Percentiles rank a stretch among this genome's conserved stretches.
Conservation (phyloP, 306 rosid genomes). For the Argentina anserina region DNA sequence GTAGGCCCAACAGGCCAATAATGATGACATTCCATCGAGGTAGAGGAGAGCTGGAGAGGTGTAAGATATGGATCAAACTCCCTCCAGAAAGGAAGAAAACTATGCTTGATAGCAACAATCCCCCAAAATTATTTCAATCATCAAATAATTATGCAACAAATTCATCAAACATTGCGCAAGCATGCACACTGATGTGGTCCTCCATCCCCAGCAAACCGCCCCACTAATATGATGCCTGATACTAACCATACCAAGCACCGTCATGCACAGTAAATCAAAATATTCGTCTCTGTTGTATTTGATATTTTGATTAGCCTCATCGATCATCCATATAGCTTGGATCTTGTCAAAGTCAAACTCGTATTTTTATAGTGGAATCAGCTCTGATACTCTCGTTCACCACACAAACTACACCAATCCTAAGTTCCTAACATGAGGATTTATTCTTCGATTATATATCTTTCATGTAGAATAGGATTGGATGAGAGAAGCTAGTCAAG, state of each 20-base stretch:
- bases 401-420: too few species aligned
- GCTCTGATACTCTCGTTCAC: too few species aligned
- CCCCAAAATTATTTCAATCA: neutral
- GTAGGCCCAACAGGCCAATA: neutral
- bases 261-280: neutral
- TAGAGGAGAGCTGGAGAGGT: neutral
- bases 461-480: neutral
- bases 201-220: neutral
- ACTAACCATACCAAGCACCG: neutral
- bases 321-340: neutral
- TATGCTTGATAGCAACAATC: neutral
- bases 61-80: neutral
- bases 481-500: neutral
- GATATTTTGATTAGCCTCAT: too few species aligned
- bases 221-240: neutral
- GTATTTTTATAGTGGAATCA: neutral
- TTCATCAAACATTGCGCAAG: neutral
- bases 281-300: neutral
- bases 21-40: slow-evolving; percentile 1
- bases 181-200: neutral
- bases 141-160: neutral
- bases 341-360: neutral
- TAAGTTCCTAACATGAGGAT: too few species aligned
- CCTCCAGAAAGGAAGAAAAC: neutral
- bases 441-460: neutral